These are phyloP conservation scores for Quercus wislizeni DNA, from an alignment of 306 rosid species.

Conservation along the genomic window DNA sequence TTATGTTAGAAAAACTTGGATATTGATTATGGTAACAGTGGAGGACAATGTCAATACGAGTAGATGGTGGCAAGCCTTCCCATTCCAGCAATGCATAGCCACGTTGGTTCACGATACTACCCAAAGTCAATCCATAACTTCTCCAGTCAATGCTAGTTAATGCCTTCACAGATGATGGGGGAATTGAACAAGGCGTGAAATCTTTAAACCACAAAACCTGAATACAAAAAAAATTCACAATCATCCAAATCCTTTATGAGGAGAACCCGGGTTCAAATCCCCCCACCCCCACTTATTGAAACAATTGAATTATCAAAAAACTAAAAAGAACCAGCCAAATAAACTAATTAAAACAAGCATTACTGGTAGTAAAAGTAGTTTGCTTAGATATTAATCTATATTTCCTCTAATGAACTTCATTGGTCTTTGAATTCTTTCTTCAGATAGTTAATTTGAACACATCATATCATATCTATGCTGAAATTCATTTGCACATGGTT, in stretches of 20 bases:
- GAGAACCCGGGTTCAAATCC: too few relatives aligned
- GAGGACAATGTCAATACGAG: slow-evolving; percentile 67
- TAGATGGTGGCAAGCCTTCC: slow-evolving; percentile 54
- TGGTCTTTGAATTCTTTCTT: background rate
- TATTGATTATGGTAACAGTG: slow-evolving; percentile 69
- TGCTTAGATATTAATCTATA: background rate
- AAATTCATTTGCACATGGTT: background rate
- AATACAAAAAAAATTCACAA: slow-evolving; percentile 12
- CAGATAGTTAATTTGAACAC: background rate
- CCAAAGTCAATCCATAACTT: slow-evolving; percentile 69
- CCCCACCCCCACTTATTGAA: too few relatives aligned
- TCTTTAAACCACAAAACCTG: slow-evolving; percentile 80
- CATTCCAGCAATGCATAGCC: slow-evolving; percentile 61
- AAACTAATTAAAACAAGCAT: background rate
- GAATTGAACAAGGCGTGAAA: slow-evolving; percentile 52
- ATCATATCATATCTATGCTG: background rate
- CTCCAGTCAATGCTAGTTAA: slow-evolving; percentile 69
- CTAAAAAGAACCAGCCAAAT: background rate
- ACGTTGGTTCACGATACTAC: slow-evolving; percentile 44
- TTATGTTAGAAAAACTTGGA: slow-evolving; percentile 24
- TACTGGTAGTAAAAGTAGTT: background rate
- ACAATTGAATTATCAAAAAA: background rate
- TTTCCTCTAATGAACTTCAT: background rate
- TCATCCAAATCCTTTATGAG: slow-evolving; percentile 7
- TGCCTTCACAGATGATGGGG: slow-evolving; percentile 60